A percentile compares a stretch with the other conserved stretches of the same genome.
Evolutionary conservation across 2,329 filamentous ascomycete species (phyloP).

Genomic region (Fusarium haematococcum): DNA sequence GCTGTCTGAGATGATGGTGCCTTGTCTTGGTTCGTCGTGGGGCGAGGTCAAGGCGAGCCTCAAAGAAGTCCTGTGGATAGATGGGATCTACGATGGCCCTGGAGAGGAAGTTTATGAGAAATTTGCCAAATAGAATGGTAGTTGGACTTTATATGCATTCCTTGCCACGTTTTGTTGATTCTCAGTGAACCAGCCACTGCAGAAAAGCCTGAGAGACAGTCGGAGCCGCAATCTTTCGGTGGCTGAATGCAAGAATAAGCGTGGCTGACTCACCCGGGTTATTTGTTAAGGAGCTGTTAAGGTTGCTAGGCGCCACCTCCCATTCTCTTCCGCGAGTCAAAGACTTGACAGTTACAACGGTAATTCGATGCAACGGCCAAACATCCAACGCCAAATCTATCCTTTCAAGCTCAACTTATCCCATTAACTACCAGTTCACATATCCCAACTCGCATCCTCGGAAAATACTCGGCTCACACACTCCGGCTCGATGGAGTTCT

Average conservation of each 20-base stretch:
- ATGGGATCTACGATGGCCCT: not conserved
- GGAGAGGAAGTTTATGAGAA: not conserved
- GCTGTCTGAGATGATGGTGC: not conserved
- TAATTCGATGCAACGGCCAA: not conserved
- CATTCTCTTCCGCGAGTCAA: not conserved
- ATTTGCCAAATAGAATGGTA: not conserved
- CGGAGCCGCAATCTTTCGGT: not conserved
- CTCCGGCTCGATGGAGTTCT: not conserved
- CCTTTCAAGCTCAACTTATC: not conserved
- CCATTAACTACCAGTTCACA: not conserved
- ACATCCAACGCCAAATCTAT: not conserved
- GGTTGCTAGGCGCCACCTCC: not conserved
- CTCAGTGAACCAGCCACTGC: not conserved
- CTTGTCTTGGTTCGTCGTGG: not conserved
- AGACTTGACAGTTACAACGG: not conserved
- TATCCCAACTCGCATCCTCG: not conserved
- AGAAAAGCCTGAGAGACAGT: not conserved
- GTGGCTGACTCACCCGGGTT: not conserved
- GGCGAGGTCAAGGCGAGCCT: not conserved
- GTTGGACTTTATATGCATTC: not conserved
- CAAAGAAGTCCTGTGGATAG: not conserved
- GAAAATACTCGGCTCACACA: not conserved
- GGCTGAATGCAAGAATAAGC: not conserved
- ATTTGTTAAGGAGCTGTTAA: not conserved
- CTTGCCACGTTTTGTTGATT: not conserved